Evolutionary conservation across 768 basidiomycete species (phyloP).

Genomic region (Boletus sp.): DNA sequence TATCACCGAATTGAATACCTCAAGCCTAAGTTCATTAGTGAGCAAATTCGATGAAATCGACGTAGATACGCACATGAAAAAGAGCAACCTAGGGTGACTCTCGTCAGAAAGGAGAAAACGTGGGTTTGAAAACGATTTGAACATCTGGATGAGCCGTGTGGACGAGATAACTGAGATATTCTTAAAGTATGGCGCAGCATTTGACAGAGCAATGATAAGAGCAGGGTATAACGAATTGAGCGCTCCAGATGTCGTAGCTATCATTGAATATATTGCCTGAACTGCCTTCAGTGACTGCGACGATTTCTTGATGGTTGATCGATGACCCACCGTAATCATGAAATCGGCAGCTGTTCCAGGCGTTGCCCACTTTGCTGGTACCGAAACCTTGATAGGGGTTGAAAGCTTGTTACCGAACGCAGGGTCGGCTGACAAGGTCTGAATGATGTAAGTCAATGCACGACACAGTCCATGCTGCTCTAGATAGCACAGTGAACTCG

Average conservation of each 20-base stretch:
- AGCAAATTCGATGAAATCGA: background rate
- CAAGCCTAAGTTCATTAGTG: conserved; percentile 54
- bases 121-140: conserved; percentile 89
- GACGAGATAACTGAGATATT: conserved; percentile 79
- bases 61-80: conserved; percentile 67
- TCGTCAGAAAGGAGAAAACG: conserved; percentile 90
- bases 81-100: conserved; percentile 89
- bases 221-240: conserved; percentile 89
- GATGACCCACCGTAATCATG: conserved; percentile 71
- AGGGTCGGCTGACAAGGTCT: conserved; percentile 84
- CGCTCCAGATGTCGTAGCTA: conserved; percentile 82
- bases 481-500: conserved; percentile 30
- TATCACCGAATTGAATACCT: conserved; percentile 86
- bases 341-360: conserved; percentile 81
- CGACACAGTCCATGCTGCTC: conserved; percentile 92
- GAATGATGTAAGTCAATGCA: conserved; percentile 87
- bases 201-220: conserved; percentile 85
- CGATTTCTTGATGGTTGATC: background rate
- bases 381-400: conserved; percentile 57
- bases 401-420: conserved; percentile 71
- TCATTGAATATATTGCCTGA: conserved; percentile 85
- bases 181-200: conserved; percentile 84
- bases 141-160: conserved; percentile 82
- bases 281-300: conserved; percentile 7
- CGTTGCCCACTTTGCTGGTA: conserved; percentile 77